These are phyloP conservation scores for Xylaria arbuscula DNA, from an alignment of 2,329 filamentous ascomycete genomes.

Conservation along the genomic window DNA sequence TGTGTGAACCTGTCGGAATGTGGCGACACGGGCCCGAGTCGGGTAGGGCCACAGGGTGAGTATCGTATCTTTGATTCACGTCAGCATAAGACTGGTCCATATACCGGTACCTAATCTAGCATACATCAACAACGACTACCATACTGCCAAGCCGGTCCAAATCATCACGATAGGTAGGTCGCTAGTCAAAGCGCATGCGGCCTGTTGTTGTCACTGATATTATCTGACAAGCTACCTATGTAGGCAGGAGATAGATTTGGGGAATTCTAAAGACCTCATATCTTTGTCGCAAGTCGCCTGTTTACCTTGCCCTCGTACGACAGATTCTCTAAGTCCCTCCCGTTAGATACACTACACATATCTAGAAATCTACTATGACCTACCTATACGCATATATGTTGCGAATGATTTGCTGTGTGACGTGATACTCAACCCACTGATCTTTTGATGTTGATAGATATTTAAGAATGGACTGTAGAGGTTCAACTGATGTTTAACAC, in stretches of 20 bases:
- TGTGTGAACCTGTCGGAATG: conserved; percentile 7
- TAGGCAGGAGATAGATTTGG: not conserved
- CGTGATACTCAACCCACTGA: too few species aligned
- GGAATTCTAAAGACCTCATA: not conserved
- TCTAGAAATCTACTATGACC: not conserved
- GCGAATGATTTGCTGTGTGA: not conserved
- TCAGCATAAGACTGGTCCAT: conserved; percentile 6
- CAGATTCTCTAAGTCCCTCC: too few species aligned
- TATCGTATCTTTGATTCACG: not conserved
- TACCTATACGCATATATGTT: not conserved
- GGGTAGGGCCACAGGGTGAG: not conserved
- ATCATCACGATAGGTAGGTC: conserved; percentile 33
- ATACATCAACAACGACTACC: not conserved
- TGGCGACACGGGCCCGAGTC: conserved; percentile 1
- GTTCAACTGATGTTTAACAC: too few species aligned
- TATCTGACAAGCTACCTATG: conserved; percentile 11
- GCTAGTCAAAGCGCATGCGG: conserved; percentile 14
- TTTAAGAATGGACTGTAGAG: too few species aligned
- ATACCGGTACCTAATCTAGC: conserved; percentile 10
- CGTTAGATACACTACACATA: not conserved
- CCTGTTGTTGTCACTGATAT: not conserved
- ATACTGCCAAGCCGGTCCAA: conserved; percentile 20
- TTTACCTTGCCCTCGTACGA: not conserved
- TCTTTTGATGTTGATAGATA: too few species aligned
- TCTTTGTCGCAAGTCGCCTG: not conserved